These are phyloP conservation scores for Lentinula detonsa DNA, from an alignment of 768 basidiomycete species.

Conservation along the genomic window DNA sequence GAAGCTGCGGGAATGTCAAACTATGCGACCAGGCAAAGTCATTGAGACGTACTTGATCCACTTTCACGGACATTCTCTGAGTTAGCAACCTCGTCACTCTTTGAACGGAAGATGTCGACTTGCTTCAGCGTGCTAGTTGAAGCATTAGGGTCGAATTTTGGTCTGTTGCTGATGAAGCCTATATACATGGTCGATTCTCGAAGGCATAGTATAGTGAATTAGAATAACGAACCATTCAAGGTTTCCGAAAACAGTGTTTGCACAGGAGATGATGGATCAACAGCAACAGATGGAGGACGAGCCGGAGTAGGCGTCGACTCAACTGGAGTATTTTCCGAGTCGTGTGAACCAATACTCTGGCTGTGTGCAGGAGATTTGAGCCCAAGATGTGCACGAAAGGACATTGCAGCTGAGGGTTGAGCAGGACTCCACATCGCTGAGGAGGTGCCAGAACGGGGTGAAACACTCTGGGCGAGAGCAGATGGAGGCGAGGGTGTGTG, in stretches of 20 bases:
- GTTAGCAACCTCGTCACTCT: neutral
- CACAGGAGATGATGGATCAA: neutral
- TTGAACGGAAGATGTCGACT: neutral
- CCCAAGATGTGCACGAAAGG: conserved; percentile 3
- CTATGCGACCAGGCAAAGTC: neutral
- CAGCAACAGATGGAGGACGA: neutral
- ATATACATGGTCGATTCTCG: neutral
- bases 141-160: neutral
- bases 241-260: neutral
- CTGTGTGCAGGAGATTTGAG: neutral
- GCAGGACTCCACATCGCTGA: conserved; percentile 7
- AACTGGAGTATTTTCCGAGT: neutral
- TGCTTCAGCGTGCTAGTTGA: neutral
- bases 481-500: neutral
- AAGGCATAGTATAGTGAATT: neutral
- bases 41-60: conserved; percentile 2
- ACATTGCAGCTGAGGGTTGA: conserved; percentile 1
- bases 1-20: neutral
- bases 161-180: neutral
- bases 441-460: neutral
- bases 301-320: neutral
- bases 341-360: neutral
- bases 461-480: neutral
- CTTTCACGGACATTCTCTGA: conserved; percentile 3
- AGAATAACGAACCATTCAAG: neutral